Evolutionary conservation across 2,329 filamentous ascomycete genomes (phyloP), one percentile per base, ranked within the genome.

Genomic region (Trichoderma sp.): DNA sequence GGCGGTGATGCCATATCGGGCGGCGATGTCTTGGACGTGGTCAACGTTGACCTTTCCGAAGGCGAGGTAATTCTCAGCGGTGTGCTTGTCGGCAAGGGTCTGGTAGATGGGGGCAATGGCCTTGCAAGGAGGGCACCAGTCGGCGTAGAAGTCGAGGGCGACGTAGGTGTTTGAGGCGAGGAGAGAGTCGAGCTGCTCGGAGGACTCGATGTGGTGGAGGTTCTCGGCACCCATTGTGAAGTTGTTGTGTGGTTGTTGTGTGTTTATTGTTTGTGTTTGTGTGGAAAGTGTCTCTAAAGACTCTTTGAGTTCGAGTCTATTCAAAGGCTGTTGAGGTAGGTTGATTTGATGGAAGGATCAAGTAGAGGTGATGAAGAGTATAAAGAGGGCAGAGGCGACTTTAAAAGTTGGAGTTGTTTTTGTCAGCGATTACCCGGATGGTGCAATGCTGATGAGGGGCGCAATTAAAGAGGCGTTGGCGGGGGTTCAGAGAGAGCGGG

Each of bases 41-140:
- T 98, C 95, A 76, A 97, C 94, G 83, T 98, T 94, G 81, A 98
- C 86, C 88, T 97, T 97, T 86, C 89, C 91, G 84, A 97, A 98
- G 81, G 88, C 87, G 75, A 92, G 81, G 73, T 88, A 80, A 83
- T 88, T 89, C 62, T 76, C 74, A 34, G 76, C 70, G 72, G 73
- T 73, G 76, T 79, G 76, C 72, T 76, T 75, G 23, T 73, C 68
- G 66, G 80, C 77, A 15, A 80, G 77, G 17, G 8, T 12, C 68
- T 81, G 78, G 74, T 82, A 87, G 62, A 85, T 71, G 39, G 85
- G 85, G 3, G 82, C 82, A 73, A 87, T 86, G 69, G 79, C 78
- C 66, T 83, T 84, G 81, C 85, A 87, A 2, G 85, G 85, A 1
- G 81, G 81, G 73, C 85, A 87, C 85, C 85, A 87, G 76, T 83